Conservation (phyloP, 495 filamentous ascomycete species). For the Hypoxylon cercidicola region DNA sequence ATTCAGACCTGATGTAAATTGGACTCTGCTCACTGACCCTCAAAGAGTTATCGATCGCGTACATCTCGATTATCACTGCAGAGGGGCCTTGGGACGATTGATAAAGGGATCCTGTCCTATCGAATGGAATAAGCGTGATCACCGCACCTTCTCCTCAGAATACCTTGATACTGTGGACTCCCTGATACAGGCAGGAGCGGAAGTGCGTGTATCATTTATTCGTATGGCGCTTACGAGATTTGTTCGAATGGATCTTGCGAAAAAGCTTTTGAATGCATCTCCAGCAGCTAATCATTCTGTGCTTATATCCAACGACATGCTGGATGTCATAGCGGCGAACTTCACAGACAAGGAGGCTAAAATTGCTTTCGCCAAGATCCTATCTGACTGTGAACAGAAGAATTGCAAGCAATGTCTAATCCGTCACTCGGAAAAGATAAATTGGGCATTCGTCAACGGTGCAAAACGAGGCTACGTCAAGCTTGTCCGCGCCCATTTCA, state of each 20-base stretch:
- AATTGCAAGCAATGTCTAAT: conserved; percentile 1
- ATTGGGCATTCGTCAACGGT: conserved; percentile 1
- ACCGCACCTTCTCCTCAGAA: conserved; percentile 3
- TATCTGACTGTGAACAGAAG: conserved; percentile 10
- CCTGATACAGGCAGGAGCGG: conserved; percentile 16
- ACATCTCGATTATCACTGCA: not conserved
- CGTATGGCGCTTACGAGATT: not conserved
- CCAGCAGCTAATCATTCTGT: not conserved
- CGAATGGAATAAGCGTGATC: not conserved
- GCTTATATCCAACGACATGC: not conserved
- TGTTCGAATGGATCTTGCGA: conserved; percentile 18
- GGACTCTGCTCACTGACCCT: conserved; percentile 1
- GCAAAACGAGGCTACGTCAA: conserved; percentile 13
- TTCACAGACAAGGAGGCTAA: conserved; percentile 5
- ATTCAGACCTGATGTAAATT: conserved; percentile 7
- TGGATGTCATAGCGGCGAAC: not conserved
- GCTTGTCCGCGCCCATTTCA: conserved; percentile 14
- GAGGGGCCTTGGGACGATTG: not conserved
- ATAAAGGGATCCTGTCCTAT: not conserved
- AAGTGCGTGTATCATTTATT: not conserved
- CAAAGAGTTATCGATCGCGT: not conserved
- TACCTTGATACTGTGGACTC: conserved; percentile 14
- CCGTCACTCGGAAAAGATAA: not conserved
- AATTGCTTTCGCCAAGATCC: conserved; percentile 3
- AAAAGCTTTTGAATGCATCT: not conserved